Conservation (phyloP, 495 filamentous ascomycete genomes). For the Aspergillus sclerotiicarbonarius region DNA sequence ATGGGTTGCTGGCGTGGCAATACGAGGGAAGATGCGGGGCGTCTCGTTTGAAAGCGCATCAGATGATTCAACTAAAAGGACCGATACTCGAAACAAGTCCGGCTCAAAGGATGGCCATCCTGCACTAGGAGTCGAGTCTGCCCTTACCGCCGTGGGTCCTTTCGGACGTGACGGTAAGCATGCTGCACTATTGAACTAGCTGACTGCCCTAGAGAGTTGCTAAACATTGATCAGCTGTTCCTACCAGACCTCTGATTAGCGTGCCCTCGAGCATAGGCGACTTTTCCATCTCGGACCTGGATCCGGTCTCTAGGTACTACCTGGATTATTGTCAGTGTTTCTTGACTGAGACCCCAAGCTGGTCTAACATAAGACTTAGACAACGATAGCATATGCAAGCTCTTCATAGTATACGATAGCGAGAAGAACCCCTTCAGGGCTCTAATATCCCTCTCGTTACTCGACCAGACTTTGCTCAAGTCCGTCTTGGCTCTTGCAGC, state of each 20-base stretch:
- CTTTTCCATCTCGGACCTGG: slow-evolving; percentile 28
- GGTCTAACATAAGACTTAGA: slow-evolving; percentile 27
- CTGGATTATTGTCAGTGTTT: slow-evolving; percentile 41
- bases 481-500: slow-evolving; percentile 52
- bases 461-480: slow-evolving; percentile 43
- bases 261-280: slow-evolving; percentile 9
- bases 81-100: background rate
- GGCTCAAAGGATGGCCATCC: background rate
- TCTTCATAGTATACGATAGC: slow-evolving; percentile 52
- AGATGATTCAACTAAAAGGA: background rate
- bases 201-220: background rate
- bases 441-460: slow-evolving; percentile 44
- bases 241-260: background rate
- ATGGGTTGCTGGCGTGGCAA: slow-evolving; percentile 38
- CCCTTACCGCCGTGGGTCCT: background rate
- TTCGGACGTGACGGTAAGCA: background rate
- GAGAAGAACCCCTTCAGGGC: slow-evolving; percentile 52
- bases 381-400: slow-evolving; percentile 46
- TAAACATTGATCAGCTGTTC: background rate
- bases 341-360: background rate
- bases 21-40: slow-evolving; percentile 39
- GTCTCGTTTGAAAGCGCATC: slow-evolving; percentile 19
- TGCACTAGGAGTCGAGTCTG: background rate
- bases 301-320: slow-evolving; percentile 32
- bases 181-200: background rate